phyloP scores from a whole-genome alignment of 2,329 filamentous ascomycete genomes.

The Pseudopithomyces chartarum region DNA sequence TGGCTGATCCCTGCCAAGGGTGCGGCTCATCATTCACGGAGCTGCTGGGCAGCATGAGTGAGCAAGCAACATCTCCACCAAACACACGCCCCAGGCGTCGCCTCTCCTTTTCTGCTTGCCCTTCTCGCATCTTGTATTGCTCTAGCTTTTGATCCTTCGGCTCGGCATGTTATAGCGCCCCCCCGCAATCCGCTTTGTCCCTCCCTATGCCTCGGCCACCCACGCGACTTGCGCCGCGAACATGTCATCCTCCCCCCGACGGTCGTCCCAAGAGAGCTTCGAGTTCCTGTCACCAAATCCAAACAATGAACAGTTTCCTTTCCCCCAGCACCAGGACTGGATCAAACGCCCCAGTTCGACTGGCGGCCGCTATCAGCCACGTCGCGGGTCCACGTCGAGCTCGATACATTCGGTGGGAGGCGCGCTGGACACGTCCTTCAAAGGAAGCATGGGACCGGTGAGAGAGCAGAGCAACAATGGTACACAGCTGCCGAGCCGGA shows the following conservation, averaged over 20 bases:
- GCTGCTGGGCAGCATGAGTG: not conserved
- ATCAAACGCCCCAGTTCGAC: slow-evolving; percentile 53
- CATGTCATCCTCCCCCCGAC: slow-evolving; percentile 50
- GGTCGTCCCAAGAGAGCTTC: slow-evolving; percentile 56
- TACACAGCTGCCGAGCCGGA: slow-evolving; percentile 37
- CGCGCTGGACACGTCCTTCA: slow-evolving; percentile 72
- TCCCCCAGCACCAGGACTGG: slow-evolving; percentile 65
- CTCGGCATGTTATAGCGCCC: slow-evolving; percentile 12
- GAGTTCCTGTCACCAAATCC: slow-evolving; percentile 51
- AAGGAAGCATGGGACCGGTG: slow-evolving; percentile 62
- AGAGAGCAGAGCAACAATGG: slow-evolving; percentile 85
- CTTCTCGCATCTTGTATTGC: not conserved
- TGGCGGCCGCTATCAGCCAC: slow-evolving; percentile 55
- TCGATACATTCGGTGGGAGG: slow-evolving; percentile 88
- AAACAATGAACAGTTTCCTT: slow-evolving; percentile 54
- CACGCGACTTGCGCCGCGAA: slow-evolving; percentile 33
- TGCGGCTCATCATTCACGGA: slow-evolving; percentile 3
- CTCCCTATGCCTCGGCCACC: slow-evolving; percentile 43
- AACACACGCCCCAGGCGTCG: not conserved
- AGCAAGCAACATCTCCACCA: slow-evolving; percentile 1
- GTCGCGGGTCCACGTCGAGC: slow-evolving; percentile 83
- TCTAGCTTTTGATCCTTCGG: not conserved
- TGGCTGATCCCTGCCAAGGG: slow-evolving; percentile 7
- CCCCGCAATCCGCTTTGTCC: slow-evolving; percentile 9
- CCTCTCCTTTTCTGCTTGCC: not conserved